Conservation (phyloP, 768 basidiomycete species). For the Amanita inopinata region DNA sequence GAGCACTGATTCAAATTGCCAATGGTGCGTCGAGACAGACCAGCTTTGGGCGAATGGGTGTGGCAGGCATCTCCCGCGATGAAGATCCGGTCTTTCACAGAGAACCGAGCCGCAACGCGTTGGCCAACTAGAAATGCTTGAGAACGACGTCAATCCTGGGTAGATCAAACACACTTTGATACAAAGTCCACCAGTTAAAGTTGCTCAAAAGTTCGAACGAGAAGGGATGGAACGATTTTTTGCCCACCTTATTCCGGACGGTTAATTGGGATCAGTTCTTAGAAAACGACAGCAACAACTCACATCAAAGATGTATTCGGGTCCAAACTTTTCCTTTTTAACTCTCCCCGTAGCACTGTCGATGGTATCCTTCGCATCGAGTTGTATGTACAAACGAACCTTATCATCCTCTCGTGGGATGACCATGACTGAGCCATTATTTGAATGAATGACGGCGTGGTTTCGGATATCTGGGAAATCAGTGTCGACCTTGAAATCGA, state of each 20-base stretch:
- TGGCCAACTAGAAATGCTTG: slow-evolving; percentile 60
- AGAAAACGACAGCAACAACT: slow-evolving; percentile 6
- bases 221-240: not conserved
- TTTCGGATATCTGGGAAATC: slow-evolving; percentile 73
- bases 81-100: slow-evolving; percentile 55
- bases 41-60: slow-evolving; percentile 59
- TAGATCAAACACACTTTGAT: not conserved
- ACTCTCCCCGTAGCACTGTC: slow-evolving; percentile 38
- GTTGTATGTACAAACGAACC: slow-evolving; percentile 63
- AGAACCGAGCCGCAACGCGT: slow-evolving; percentile 57
- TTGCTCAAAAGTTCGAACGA: not conserved
- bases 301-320: slow-evolving; percentile 45
- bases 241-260: no score
- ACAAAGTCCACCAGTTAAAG: not conserved
- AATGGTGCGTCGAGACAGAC: slow-evolving; percentile 23
- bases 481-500: slow-evolving; percentile 60
- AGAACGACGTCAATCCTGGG: no score
- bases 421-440: slow-evolving; percentile 58
- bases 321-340: slow-evolving; percentile 41
- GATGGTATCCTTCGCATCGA: slow-evolving; percentile 37
- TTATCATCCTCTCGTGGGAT: slow-evolving; percentile 66
- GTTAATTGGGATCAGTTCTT: not conserved
- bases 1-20: no score
- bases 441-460: slow-evolving; percentile 55
- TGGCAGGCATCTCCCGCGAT: slow-evolving; percentile 73